Percentiles rank a stretch among this genome's conserved stretches.
Evolutionary conservation across 1,284 basidiomycete genomes (phyloP).

Genomic region (Vanrija humicola): DNA sequence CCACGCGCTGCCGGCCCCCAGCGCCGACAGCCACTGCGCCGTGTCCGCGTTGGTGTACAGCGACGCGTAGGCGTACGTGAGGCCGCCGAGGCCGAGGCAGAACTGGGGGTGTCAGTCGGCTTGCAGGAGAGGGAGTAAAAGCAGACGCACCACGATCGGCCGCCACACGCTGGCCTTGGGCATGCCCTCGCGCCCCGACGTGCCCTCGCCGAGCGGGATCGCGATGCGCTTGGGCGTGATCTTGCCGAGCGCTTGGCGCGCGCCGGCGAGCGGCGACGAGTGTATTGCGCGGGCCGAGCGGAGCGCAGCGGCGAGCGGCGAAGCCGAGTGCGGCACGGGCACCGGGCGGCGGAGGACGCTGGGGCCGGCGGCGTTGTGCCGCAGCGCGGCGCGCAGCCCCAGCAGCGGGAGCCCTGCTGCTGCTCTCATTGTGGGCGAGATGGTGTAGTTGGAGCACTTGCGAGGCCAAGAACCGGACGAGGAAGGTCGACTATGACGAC

Average conservation of each 20-base stretch:
- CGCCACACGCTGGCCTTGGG: constrained; percentile 16
- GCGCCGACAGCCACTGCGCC: constrained; percentile 30
- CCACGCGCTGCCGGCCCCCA: constrained; percentile 34
- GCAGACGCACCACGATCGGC: constrained; percentile 40
- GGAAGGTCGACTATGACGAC: too few relatives aligned
- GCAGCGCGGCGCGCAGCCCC: too few relatives aligned
- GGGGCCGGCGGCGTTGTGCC: too few relatives aligned
- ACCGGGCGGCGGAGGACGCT: too few relatives aligned
- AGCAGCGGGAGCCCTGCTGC: too few relatives aligned
- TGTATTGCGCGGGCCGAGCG: too few relatives aligned
- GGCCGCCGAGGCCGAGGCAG: constrained; percentile 31
- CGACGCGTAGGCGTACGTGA: constrained; percentile 34
- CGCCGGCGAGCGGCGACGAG: too few relatives aligned
- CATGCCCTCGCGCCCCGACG: background rate
- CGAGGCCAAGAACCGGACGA: too few relatives aligned
- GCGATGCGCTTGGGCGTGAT: constrained; percentile 12
- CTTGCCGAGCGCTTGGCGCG: background rate
- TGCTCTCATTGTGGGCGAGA: too few relatives aligned
- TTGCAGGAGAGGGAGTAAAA: background rate
- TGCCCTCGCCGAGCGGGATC: background rate
- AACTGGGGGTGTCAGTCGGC: constrained; percentile 31
- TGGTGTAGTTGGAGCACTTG: too few relatives aligned
- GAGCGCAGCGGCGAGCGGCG: too few relatives aligned
- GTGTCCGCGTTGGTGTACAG: constrained; percentile 44
- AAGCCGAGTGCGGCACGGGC: too few relatives aligned